These are phyloP conservation scores for Daphne laureola DNA, from an alignment of 441 rosid genomes.

Conservation along the genomic window DNA sequence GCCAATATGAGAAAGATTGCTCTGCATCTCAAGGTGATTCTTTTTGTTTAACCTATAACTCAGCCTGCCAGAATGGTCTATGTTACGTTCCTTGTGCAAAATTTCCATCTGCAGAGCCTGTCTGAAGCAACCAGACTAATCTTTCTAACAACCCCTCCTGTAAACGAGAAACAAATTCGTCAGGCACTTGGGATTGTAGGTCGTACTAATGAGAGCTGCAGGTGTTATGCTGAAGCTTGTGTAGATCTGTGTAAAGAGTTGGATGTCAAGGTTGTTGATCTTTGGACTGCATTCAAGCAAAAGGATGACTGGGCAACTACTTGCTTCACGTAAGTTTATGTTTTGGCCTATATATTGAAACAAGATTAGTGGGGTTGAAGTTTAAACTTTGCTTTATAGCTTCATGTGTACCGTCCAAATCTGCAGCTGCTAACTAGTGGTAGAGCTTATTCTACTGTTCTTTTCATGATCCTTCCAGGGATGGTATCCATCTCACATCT, in stretches of 20 bases:
- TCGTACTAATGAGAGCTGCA: constrained; percentile 48
- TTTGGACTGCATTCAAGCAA: constrained; percentile 61
- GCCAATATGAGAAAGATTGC: constrained; percentile 74
- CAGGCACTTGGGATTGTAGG: constrained; percentile 9
- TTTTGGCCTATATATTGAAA: too few relatives aligned
- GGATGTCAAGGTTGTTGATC: constrained; percentile 46
- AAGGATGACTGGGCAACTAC: constrained; percentile 47
- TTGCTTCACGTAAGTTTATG: constrained; percentile 53
- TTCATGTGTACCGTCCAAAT: too few relatives aligned
- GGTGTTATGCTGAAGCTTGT: constrained; percentile 60
- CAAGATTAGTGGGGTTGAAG: too few relatives aligned
- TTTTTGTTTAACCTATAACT: not conserved
- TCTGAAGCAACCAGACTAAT: constrained; percentile 56
- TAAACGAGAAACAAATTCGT: constrained; percentile 39
- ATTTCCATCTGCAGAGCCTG: constrained; percentile 47
- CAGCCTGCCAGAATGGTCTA: too few relatives aligned
- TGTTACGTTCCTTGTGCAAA: too few relatives aligned
- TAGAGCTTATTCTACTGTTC: not conserved
- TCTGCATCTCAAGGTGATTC: constrained; percentile 51
- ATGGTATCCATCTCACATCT: constrained; percentile 57
- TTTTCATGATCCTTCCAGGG: constrained; percentile 23
- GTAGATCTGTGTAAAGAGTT: constrained; percentile 51
- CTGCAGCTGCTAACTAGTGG: too few relatives aligned
- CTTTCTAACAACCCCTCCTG: constrained; percentile 64
- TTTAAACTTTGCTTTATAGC: too few relatives aligned